Base-by-base conservation (phyloP, 306 rosid species). In the Malus fusca region DNA sequence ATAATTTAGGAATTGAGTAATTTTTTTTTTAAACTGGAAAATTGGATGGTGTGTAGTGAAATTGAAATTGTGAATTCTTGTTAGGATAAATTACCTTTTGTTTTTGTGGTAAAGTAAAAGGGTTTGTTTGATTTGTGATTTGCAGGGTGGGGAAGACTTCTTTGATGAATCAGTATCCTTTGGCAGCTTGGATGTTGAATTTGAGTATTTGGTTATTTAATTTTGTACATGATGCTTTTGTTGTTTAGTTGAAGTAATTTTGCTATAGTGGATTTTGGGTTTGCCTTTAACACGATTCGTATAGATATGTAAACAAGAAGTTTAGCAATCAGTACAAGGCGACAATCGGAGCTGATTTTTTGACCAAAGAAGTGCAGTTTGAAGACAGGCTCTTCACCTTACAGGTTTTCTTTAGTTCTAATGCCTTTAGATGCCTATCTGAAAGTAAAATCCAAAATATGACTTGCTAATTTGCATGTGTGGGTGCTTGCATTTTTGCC, bases 101-200 rank as follows among this genome's bases (percentile, higher is more conserved):
- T 71, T 53, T 33, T 8, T 33, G 28, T 18, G 35, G 69, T 25
- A 4, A 22, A 28, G 15, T 31, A 25, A 13, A 15, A 13, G 15
- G 19, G 12, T 53, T 60, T 26, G 26, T 18, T 72, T 73, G 46
- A 55, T 62, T 8, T 71, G 60, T 90, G 73, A 30, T 80, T 76
- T 87, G 86, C 96, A 96, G 99, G 91, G 99, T 96, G 37, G 99
- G 99, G 83, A 96, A 96, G 96, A 96, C 99, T 67, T 96, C 98
- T 71, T 88, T 96, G 96, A 96, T 96, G 99, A 96, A 96, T 79
- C 99, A 96, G 98, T 96, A 95, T 95, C 99, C 99, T 87, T 17
- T 75, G 40, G 22, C 56, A 70, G 46, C 60, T 79, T 8, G 61
- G 66, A 25, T 14, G 60, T 25, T 69, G 46, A 18, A 68, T 75